Conservation (phyloP, 345 rosid species). For the sweet orange (Citrus sinensis) region DVS_A1.0 CM039164.1:23033001-23033500, state of each 20-base stretch:
- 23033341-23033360: constrained; percentile 15
- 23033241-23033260: background rate
- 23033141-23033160: background rate
- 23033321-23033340: background rate
- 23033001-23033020: background rate
- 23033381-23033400: background rate
- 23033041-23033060: too few species aligned
- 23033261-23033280: background rate
- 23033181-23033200: background rate
- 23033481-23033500: background rate
- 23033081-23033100: background rate
- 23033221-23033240: background rate
- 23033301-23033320: constrained; percentile 16
- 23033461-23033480: background rate
- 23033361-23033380: constrained; percentile 30
- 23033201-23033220: background rate
- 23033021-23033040: too few species aligned
- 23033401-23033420: background rate
- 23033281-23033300: background rate
- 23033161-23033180: background rate
- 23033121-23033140: background rate
- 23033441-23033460: background rate
- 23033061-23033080: too few species aligned
- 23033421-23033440: too few species aligned
- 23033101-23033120: background rate